A percentile compares a stretch with the other conserved stretches of the same genome.
Conservation (phyloP, 768 basidiomycete genomes). For the Baorangia bicolor region DNA sequence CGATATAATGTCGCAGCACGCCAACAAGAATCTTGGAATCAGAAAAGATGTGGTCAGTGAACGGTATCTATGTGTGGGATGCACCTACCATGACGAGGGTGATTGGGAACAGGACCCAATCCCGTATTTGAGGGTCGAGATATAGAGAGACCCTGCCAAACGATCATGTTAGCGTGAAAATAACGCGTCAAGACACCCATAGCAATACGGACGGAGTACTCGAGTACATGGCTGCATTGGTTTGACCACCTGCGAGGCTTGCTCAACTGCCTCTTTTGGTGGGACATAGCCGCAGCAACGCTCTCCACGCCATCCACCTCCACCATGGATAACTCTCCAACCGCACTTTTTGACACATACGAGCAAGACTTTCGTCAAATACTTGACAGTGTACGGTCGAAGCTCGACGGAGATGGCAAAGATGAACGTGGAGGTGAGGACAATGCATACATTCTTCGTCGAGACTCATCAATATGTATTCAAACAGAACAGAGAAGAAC, state of each 20-base stretch:
- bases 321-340: slow-evolving; percentile 79
- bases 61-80: neutral
- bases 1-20: slow-evolving; percentile 88
- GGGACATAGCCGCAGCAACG: slow-evolving; percentile 18
- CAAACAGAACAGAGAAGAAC: slow-evolving; percentile 76
- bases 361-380: slow-evolving; percentile 91
- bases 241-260: slow-evolving; percentile 7
- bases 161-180: slow-evolving; percentile 6
- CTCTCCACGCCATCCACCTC: neutral
- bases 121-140: slow-evolving; percentile 94
- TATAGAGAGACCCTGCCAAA: slow-evolving; percentile 51
- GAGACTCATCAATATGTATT: neutral
- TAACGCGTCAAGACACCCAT: slow-evolving; percentile 1
- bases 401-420: slow-evolving; percentile 70
- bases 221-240: slow-evolving; percentile 37
- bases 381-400: slow-evolving; percentile 67
- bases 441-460: neutral
- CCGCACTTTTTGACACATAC: slow-evolving; percentile 86
- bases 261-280: slow-evolving; percentile 27
- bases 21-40: slow-evolving; percentile 80
- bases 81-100: slow-evolving; percentile 89
- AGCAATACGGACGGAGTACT: slow-evolving; percentile 22
- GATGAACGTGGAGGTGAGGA: slow-evolving; percentile 67
- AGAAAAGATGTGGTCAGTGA: slow-evolving; percentile 4
- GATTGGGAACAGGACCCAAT: slow-evolving; percentile 94